A percentile compares a stretch with the other conserved stretches of the same genome.
Evolutionary conservation across 371 early-diverging fungal species (phyloP).

Genomic region (Synchytrium microbalum): DNA sequence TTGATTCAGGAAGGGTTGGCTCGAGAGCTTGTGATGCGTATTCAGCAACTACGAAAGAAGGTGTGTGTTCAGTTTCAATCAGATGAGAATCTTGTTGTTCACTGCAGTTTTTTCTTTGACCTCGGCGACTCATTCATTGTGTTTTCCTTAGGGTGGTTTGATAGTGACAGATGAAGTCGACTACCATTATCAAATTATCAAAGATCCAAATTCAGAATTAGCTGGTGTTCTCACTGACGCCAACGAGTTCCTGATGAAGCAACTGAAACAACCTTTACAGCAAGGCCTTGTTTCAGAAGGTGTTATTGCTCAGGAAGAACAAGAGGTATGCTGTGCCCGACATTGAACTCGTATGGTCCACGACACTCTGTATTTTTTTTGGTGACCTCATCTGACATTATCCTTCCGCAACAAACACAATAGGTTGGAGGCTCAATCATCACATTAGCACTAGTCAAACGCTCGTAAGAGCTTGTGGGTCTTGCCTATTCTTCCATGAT

Average conservation of each 20-base stretch:
- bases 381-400: neutral
- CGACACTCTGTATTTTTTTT: too few species aligned
- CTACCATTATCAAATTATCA: conserved; percentile 67
- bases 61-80: conserved; percentile 27
- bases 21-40: conserved; percentile 96
- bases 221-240: conserved; percentile 62
- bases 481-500: too few species aligned
- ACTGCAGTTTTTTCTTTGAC: neutral
- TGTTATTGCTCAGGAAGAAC: conserved; percentile 62
- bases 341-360: neutral
- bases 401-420: neutral
- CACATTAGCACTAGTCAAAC: neutral
- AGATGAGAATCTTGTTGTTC: neutral
- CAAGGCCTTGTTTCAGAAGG: conserved; percentile 28
- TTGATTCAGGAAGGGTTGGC: conserved; percentile 91
- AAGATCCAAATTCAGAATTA: conserved; percentile 61
- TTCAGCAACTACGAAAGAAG: conserved; percentile 97
- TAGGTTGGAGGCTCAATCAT: neutral
- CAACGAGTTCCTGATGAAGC: conserved; percentile 60
- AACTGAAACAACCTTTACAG: conserved; percentile 50
- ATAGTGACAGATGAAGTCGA: conserved; percentile 79
- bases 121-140: neutral
- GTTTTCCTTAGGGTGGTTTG: conserved; percentile 46
- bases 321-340: conserved; percentile 52
- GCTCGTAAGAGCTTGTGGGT: too few species aligned